Evolutionary conservation across 176 grass and related monocot genomes (phyloP), one percentile per base, ranked within the genome.

Genomic region (Oryza australiensis): DNA sequence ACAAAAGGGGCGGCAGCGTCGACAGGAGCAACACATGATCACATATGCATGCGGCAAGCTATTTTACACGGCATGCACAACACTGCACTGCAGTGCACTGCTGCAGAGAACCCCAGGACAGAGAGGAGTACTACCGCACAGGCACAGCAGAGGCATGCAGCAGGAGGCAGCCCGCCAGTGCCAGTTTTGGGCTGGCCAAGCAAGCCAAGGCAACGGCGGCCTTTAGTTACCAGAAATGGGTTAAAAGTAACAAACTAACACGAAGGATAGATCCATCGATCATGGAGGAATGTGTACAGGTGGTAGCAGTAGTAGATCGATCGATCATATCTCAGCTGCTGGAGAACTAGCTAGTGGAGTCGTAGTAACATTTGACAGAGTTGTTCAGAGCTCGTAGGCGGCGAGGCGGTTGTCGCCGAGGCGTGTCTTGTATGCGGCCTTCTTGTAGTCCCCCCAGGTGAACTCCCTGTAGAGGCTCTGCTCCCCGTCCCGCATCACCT

Each of bases 381-480:
- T 46, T 46, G 38, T 10, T 40, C 38, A 12, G n/a, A 89, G 83
- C 75, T 97, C 89, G 86, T 94, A 97, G 24, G 87, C 84, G 28
- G 70, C 82, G 20, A 97, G 94, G 10, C 91, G 84, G 67, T 97
- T 75, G 63, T 97, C 91, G 26, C 62, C 70, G 55, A 97, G 87
- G 75, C 84, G 78, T 8, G 80, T 91, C 80, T 77, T 86, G 87
- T 87, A 90, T 37, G 85, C 89, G 60, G 81, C 86, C 66, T 43
- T 37, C 82, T 91, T 91, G 87, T 91, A 97, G 86, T 97, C 94
- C 41, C 28, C 86, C 94, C 94, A 97, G 27, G 94, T 94, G 94
- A 97, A 97, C 73, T 94, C 91, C 80, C 75, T 66, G 89, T 97
- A 97, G 64, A 88, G 75, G 67, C 87, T 90, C 85, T 84, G 70